These are phyloP conservation scores for Basidiobolus meristosporus DNA, from an alignment of 371 early-diverging fungal genomes.

Conservation along the genomic window DNA sequence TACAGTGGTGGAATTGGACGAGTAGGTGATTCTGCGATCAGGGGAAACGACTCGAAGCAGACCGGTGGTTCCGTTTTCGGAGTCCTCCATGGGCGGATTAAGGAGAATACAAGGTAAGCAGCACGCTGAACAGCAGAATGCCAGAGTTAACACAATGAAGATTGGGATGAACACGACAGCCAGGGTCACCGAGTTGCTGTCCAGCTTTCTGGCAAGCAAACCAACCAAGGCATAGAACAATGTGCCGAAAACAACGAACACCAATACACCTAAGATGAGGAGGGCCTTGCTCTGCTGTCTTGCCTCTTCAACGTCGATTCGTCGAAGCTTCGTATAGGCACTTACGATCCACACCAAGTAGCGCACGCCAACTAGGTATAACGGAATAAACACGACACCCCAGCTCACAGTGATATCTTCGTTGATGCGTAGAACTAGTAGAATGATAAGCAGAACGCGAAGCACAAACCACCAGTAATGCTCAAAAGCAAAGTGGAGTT, in stretches of 20 bases:
- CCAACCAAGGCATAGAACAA: conserved; percentile 53
- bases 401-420: conserved; percentile 30
- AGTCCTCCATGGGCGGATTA: too few relatives aligned
- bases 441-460: conserved; percentile 26
- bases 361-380: conserved; percentile 41
- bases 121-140: conserved; percentile 51
- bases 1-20: too few relatives aligned
- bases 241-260: conserved; percentile 24
- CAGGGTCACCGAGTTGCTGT: conserved; percentile 22
- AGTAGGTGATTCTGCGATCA: too few relatives aligned
- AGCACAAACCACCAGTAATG: conserved; percentile 31
- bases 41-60: too few relatives aligned
- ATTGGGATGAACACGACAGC: conserved; percentile 56
- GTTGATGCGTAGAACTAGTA: conserved; percentile 41
- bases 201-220: conserved; percentile 39
- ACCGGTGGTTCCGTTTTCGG: too few relatives aligned
- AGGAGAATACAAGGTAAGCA: conserved; percentile 39
- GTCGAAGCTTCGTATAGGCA: conserved; percentile 21
- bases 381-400: conserved; percentile 61
- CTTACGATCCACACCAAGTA: conserved; percentile 23
- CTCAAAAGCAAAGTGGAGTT: not conserved
- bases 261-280: conserved; percentile 19
- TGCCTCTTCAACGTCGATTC: conserved; percentile 19
- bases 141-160: conserved; percentile 44
- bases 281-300: conserved; percentile 25